Evolutionary conservation across 352 stramenopile species (phyloP), one percentile per base, ranked within the genome.

Genomic region (Phytophthora pistaciae): DNA sequence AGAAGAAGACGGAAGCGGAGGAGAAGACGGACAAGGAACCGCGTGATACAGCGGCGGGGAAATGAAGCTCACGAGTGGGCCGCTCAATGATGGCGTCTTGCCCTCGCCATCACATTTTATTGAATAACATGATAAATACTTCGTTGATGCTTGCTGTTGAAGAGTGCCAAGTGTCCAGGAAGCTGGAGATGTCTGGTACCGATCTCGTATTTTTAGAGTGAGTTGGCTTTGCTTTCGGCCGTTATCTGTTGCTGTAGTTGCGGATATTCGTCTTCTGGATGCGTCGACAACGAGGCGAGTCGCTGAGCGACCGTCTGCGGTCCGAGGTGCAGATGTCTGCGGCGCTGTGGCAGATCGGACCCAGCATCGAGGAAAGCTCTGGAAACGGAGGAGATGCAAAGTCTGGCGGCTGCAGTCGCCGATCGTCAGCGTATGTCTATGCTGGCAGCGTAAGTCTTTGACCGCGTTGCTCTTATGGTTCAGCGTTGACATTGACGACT

Each of bases 281-380:
- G 74, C 52, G 63, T 4, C 62, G 65, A 29, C 66, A 63, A 55
- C 60, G 65, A 31, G 49, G 70, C 16, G 83, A 78, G 53, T 85
- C 81, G 50, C 73, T 91, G 53, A 91, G 70, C 33, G 82, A 80
- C 49, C 76, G 85, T 3, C 65, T 91, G 40, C 77, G 78, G 20
- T 66, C 70, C 10, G 82, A 91, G 55, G 75, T 88, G 49, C 76
- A 80, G 46, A 60, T 81, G 49, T 81, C 83, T 27, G 62, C 68
- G 6, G 55, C 56, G 20, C 29, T 73, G 0, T 76, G 68, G 56
- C 44, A 73, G 56, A 70, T 63, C 38, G 50, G 31, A 46, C 36
- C 50, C 16, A 49, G 27, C 14, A 2, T 13, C 18, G 38, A 68
- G 10, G 27, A 64, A 49, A 71, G 61, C 20, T 33, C 36, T 55